Conservation (phyloP, 2,329 filamentous ascomycete species). For the Sporothrix pallida region DNA sequence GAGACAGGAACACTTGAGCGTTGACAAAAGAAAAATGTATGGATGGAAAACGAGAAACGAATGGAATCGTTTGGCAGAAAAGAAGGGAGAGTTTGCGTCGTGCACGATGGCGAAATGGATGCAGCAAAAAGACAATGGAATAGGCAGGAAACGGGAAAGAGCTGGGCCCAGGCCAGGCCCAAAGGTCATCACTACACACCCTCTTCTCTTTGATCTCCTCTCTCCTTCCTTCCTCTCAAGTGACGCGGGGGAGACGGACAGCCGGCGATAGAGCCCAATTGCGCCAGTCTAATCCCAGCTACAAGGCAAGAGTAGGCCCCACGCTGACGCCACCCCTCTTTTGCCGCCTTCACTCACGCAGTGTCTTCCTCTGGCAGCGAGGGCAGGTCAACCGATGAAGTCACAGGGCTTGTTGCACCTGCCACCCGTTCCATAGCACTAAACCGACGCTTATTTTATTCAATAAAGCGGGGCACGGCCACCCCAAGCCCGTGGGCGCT, state of each 20-base stretch:
- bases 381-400: no score
- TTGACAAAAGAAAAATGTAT: not conserved
- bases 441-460: no score
- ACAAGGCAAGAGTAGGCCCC: conserved; percentile 22
- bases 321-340: conserved; percentile 28
- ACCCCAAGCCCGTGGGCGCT: no score
- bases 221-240: not conserved
- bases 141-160: conserved; percentile 17
- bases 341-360: not conserved
- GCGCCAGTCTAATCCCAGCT: conserved; percentile 14
- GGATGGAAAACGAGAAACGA: not conserved
- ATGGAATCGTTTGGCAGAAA: not conserved
- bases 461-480: no score
- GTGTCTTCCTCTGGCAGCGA: not conserved
- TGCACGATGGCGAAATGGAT: not conserved
- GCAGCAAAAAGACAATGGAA: conserved; percentile 7
- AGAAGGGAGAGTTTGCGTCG: not conserved
- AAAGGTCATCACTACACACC: not conserved
- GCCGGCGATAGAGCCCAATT: conserved; percentile 18
- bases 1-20: not conserved
- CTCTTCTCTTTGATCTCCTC: no score
- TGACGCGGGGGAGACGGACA: conserved; percentile 16
- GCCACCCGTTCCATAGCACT: no score
- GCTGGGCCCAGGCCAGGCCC: conserved; percentile 3
- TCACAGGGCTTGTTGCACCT: no score